Evolutionary conservation across 768 basidiomycete species (phyloP).

Genomic region (Trametes meyenii): DNA sequence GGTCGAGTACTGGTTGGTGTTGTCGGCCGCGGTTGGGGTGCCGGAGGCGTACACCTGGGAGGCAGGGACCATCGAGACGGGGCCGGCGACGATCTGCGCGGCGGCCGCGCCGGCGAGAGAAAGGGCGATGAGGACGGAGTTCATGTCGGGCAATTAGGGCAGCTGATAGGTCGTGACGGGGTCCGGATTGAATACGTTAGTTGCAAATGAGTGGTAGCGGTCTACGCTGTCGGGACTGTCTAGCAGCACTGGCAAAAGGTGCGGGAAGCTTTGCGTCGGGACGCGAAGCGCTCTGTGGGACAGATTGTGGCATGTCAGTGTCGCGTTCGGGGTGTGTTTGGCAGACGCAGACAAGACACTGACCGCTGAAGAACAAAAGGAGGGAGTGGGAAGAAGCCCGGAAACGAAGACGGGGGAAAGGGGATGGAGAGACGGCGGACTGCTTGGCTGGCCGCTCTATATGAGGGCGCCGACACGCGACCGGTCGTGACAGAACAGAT

Average conservation of each 20-base stretch:
- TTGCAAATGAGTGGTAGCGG: constrained; percentile 53
- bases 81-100: constrained; percentile 51
- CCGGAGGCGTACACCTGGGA: constrained; percentile 30
- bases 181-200: constrained; percentile 36
- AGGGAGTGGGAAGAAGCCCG: constrained; percentile 38
- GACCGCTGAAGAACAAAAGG: constrained; percentile 43
- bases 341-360: constrained; percentile 20
- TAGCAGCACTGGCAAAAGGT: constrained; percentile 51
- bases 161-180: constrained; percentile 38
- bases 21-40: constrained; percentile 37
- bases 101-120: constrained; percentile 58
- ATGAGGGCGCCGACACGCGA: constrained; percentile 35
- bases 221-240: constrained; percentile 76
- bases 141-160: constrained; percentile 56
- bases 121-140: constrained; percentile 61
- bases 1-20: constrained; percentile 22
- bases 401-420: constrained; percentile 44
- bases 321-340: neutral
- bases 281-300: constrained; percentile 45
- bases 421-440: constrained; percentile 41
- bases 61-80: constrained; percentile 31
- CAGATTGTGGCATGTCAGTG: neutral
- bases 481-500: constrained; percentile 39
- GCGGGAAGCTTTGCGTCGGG: constrained; percentile 43
- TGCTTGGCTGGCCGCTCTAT: constrained; percentile 32